A percentile compares a stretch with the other conserved stretches of the same genome.
Conservation (phyloP, 2,329 filamentous ascomycete species). For the Colletotrichum spaethianum region DNA sequence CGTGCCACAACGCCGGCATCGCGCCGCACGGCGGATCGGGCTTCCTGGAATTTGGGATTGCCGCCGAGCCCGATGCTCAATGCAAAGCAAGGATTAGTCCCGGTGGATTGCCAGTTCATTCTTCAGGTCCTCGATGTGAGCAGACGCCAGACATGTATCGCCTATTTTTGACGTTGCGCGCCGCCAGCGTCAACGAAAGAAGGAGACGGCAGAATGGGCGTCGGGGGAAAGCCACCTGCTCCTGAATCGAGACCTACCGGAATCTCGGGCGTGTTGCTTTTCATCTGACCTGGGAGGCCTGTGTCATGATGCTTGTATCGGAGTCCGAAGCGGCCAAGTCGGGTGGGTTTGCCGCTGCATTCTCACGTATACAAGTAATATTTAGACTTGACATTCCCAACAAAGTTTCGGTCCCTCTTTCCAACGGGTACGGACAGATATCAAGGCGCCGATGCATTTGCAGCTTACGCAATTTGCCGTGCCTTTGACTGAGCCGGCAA, state of each 20-base stretch:
- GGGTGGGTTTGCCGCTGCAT: slow-evolving; percentile 6
- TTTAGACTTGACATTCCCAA: background rate
- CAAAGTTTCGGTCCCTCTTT: background rate
- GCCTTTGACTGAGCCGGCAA: background rate
- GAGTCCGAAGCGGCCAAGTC: slow-evolving; percentile 1
- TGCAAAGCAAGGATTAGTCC: background rate
- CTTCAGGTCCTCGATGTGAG: background rate
- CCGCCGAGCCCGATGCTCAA: background rate
- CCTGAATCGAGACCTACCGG: slow-evolving; percentile 8
- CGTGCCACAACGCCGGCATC: background rate
- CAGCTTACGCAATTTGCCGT: background rate
- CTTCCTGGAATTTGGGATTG: slow-evolving; percentile 12
- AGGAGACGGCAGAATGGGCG: background rate
- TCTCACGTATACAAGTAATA: background rate
- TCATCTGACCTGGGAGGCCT: background rate
- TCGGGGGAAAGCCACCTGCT: background rate
- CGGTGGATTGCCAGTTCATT: background rate
- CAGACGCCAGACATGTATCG: slow-evolving; percentile 1
- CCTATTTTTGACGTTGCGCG: background rate
- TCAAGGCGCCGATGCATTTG: background rate
- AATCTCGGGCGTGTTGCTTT: slow-evolving; percentile 7
- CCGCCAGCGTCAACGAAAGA: background rate
- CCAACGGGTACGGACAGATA: background rate
- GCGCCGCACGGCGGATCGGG: background rate
- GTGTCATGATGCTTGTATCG: slow-evolving; percentile 30